These are phyloP conservation scores for Sisymbrium irio DNA, from an alignment of 345 rosid genomes.

Conservation along the genomic window DNA sequence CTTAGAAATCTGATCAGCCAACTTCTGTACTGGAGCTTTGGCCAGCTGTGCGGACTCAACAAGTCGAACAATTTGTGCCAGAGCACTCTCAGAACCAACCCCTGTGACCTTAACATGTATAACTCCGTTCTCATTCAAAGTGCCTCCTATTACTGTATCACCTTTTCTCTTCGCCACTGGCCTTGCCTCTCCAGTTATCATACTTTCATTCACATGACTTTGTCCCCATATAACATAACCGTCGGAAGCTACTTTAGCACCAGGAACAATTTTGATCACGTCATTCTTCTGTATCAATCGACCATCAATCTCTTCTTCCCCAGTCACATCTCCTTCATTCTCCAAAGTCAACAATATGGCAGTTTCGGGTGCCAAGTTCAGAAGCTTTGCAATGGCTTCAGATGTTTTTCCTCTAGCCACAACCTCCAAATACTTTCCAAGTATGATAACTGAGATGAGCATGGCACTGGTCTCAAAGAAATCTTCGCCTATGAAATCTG, in stretches of 20 bases:
- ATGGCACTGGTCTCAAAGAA: conserved; percentile 95
- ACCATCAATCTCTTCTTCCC: conserved; percentile 82
- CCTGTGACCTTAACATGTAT: conserved; percentile 70
- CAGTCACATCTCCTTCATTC: conserved; percentile 51
- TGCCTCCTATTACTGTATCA: conserved; percentile 87
- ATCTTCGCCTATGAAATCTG: conserved; percentile 62
- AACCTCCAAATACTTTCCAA: conserved; percentile 89
- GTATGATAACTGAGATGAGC: conserved; percentile 86
- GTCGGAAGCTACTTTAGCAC: conserved; percentile 69
- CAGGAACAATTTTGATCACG: conserved; percentile 67
- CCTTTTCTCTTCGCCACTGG: conserved; percentile 77
- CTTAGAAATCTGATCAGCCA: conserved; percentile 84
- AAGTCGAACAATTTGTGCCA: conserved; percentile 85
- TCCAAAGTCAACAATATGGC: conserved; percentile 64
- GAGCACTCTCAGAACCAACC: conserved; percentile 93
- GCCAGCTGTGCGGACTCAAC: conserved; percentile 97
- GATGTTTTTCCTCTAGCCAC: conserved; percentile 89
- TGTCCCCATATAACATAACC: conserved; percentile 70
- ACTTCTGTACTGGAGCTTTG: conserved; percentile 93
- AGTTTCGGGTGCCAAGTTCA: conserved; percentile 75
- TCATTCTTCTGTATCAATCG: conserved; percentile 80
- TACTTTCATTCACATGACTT: conserved; percentile 75
- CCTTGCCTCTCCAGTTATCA: conserved; percentile 73
- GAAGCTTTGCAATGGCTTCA: conserved; percentile 88
- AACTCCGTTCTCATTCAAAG: conserved; percentile 87